phyloP scores from a whole-genome alignment of 768 basidiomycete genomes.

The Macrolepiota albuminosa region DNA sequence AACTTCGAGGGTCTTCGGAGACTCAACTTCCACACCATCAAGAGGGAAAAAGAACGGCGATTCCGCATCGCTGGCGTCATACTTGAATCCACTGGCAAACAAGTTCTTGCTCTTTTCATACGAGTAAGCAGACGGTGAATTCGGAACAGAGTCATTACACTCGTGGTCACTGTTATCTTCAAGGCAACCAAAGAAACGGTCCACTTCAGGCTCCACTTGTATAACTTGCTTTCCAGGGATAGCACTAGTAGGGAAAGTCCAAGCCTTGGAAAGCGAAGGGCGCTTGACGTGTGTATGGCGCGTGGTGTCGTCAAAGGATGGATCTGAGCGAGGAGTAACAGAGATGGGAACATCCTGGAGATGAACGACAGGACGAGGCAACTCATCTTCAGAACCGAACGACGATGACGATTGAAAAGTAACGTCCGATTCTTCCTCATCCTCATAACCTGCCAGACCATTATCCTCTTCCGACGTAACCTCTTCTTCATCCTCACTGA shows the following conservation, averaged over 20 bases:
- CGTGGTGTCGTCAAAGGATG: conserved; percentile 20
- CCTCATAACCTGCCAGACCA: conserved; percentile 63
- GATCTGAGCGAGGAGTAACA: conserved; percentile 18
- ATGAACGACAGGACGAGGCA: conserved; percentile 26
- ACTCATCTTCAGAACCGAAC: conserved; percentile 49
- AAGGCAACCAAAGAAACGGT: conserved; percentile 74
- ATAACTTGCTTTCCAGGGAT: conserved; percentile 17
- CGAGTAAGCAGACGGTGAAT: conserved; percentile 35
- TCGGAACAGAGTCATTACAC: conserved; percentile 32
- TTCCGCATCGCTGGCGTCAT: conserved; percentile 45
- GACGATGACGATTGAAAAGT: conserved; percentile 49
- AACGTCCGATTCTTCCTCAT: conserved; percentile 57
- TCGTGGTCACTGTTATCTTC: conserved; percentile 43
- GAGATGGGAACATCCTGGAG: conserved; percentile 19
- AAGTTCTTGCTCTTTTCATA: conserved; percentile 56
- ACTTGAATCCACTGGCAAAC: conserved; percentile 52
- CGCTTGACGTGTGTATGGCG: conserved; percentile 24
- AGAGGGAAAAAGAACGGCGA: conserved; percentile 41
- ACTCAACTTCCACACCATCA: conserved; percentile 30
- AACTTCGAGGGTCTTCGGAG: conserved; percentile 26
- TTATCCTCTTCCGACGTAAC: conserved; percentile 47
- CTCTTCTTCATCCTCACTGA: conserved; percentile 48
- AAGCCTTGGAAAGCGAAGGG: conserved; percentile 56
- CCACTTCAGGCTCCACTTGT: conserved; percentile 39
- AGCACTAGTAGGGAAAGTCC: conserved; percentile 56